phyloP scores from a whole-genome alignment of 2,329 filamentous ascomycete species.

The Nemania bipapillata region DNA sequence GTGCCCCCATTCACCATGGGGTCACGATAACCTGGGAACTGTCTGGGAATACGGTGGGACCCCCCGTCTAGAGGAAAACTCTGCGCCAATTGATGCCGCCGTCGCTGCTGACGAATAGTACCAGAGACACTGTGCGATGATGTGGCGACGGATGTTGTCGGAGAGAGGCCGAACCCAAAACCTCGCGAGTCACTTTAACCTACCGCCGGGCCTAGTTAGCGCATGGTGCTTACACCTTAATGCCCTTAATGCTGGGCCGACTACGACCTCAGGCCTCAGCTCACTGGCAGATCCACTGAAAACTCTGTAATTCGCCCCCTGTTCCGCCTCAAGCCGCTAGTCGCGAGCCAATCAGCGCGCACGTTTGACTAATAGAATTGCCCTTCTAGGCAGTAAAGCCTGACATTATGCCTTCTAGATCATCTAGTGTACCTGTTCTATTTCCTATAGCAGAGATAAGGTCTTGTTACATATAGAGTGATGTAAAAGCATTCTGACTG shows the following conservation, averaged over 20 bases:
- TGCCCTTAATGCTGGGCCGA: background rate
- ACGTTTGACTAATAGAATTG: conserved; percentile 35
- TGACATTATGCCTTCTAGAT: background rate
- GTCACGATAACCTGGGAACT: conserved; percentile 15
- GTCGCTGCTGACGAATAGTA: background rate
- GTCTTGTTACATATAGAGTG: conserved; percentile 8
- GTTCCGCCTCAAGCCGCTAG: conserved; percentile 7
- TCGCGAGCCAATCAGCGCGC: conserved; percentile 28
- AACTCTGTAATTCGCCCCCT: conserved; percentile 25
- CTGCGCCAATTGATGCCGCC: background rate
- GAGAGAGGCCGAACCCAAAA: background rate
- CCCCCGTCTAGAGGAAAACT: background rate
- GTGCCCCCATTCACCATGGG: conserved; percentile 12
- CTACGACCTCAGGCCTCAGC: background rate
- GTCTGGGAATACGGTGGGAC: conserved; percentile 7
- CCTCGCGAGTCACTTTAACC: background rate
- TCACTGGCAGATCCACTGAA: conserved; percentile 21
- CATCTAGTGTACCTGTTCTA: background rate
- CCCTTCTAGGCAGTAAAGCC: conserved; percentile 20
- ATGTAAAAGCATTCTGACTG: background rate
- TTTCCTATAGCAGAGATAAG: background rate
- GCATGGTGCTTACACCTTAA: conserved; percentile 2
- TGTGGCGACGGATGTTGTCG: background rate
- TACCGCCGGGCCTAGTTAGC: background rate
- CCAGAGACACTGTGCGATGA: conserved; percentile 3